phyloP scores from a whole-genome alignment of 768 basidiomycete species.

The Lactarius vividus region DNA sequence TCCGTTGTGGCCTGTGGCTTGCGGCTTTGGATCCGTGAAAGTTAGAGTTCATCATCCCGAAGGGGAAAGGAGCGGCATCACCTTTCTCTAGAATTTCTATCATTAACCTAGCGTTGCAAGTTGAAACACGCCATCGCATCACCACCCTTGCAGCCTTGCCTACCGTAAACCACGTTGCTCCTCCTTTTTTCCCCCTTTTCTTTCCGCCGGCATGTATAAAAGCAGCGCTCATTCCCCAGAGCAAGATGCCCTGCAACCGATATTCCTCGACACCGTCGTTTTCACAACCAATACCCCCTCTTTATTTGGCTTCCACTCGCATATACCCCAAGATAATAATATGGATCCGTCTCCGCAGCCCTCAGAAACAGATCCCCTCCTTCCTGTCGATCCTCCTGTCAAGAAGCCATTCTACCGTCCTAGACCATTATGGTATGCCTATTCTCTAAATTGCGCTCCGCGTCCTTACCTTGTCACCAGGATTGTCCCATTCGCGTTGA shows the following conservation, averaged over 20 bases:
- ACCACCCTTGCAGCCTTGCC: conserved; percentile 3
- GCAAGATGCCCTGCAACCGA: background rate
- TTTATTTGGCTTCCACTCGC: background rate
- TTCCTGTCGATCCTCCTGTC: conserved; percentile 19
- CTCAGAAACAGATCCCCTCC: conserved; percentile 25
- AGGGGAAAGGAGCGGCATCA: background rate
- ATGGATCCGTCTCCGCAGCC: conserved; percentile 1
- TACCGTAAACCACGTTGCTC: conserved; percentile 20
- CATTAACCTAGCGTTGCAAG: background rate
- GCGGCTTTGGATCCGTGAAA: background rate
- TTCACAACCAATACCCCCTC: background rate
- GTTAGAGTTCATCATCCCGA: background rate
- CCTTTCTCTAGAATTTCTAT: conserved; percentile 5
- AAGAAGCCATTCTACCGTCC: conserved; percentile 52
- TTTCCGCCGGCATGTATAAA: conserved; percentile 11
- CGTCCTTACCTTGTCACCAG: conserved; percentile 35
- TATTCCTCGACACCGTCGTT: background rate
- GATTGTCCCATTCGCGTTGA: conserved; percentile 69
- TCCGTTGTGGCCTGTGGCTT: background rate
- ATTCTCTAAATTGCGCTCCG: background rate
- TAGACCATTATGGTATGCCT: conserved; percentile 45
- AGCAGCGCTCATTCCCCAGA: background rate
- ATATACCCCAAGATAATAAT: conserved; percentile 13
- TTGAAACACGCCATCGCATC: background rate
- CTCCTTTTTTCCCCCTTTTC: background rate